Evolutionary conservation across 1,139 yeast genomes (phyloP).

Genomic region (Hanseniaspora sp.): DNA sequence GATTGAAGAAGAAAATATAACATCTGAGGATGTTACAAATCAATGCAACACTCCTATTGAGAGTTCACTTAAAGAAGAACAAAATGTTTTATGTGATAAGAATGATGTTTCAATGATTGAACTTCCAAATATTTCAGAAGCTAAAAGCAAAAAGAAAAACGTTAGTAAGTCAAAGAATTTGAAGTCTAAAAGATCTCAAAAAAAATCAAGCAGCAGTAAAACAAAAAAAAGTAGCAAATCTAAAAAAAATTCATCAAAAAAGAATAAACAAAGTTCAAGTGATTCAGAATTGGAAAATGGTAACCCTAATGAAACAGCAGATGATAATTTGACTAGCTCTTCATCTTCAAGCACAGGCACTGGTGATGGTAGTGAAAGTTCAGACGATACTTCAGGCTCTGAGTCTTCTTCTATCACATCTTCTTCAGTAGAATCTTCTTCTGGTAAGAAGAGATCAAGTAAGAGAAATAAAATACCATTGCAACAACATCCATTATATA

Average conservation of each 20-base stretch:
- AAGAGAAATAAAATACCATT: constrained; percentile 1
- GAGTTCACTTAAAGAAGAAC: neutral
- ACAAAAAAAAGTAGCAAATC: constrained; percentile 1
- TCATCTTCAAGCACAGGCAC: neutral
- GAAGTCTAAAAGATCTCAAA: neutral
- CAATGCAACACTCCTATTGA: neutral
- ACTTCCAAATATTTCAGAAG: constrained; percentile 10
- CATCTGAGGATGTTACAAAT: neutral
- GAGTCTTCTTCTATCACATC: neutral
- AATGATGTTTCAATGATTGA: constrained; percentile 10
- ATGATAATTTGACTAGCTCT: neutral
- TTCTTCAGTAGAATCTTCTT: neutral
- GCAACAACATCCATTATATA: constrained; percentile 16
- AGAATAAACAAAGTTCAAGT: neutral
- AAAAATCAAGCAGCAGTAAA: neutral
- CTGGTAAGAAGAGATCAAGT: constrained; percentile 8
- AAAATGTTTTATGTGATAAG: neutral
- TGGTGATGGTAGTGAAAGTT: neutral
- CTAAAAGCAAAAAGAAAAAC: neutral
- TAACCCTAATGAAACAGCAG: neutral
- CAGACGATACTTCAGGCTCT: neutral
- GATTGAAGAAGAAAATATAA: neutral
- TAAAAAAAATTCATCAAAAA: neutral
- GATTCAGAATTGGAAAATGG: neutral
- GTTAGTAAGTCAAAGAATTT: neutral